Evolutionary conservation across 306 rosid species (phyloP).

Genomic region (Boehmeria nivea): DNA sequence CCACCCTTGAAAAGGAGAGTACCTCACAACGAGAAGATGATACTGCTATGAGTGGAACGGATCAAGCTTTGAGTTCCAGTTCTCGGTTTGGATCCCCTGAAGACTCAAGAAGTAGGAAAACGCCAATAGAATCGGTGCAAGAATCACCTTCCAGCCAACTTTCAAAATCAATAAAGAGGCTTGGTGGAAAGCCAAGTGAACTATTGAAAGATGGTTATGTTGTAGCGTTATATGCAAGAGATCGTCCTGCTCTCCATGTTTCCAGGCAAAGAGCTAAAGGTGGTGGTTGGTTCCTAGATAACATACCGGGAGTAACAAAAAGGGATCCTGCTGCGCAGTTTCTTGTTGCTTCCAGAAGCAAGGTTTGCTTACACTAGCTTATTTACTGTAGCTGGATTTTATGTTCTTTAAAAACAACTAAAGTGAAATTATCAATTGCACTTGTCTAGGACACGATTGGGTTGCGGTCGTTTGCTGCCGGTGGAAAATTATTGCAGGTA

Average conservation of each 20-base stretch:
- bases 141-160: slow-evolving; percentile 51
- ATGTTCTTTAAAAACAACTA: slow-evolving; percentile 8
- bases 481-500: slow-evolving; percentile 98
- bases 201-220: slow-evolving; percentile 80
- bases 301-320: slow-evolving; percentile 73
- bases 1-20: slow-evolving; percentile 59
- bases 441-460: slow-evolving; percentile 81
- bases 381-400: slow-evolving; percentile 5
- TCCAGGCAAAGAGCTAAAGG: slow-evolving; percentile 92
- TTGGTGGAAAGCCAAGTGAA: slow-evolving; percentile 65
- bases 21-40: slow-evolving; percentile 71
- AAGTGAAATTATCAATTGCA: slow-evolving; percentile 20
- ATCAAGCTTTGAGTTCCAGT: slow-evolving; percentile 80
- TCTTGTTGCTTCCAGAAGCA: slow-evolving; percentile 70
- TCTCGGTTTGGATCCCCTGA: slow-evolving; percentile 72
- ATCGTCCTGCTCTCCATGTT: slow-evolving; percentile 57
- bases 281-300: slow-evolving; percentile 91
- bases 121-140: slow-evolving; percentile 63
- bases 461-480: slow-evolving; percentile 90
- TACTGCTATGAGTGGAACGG: slow-evolving; percentile 89
- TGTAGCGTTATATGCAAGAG: slow-evolving; percentile 76
- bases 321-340: slow-evolving; percentile 98
- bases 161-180: slow-evolving; percentile 47
- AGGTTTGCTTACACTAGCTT: slow-evolving; percentile 47
- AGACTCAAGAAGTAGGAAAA: slow-evolving; percentile 74